phyloP scores from a whole-genome alignment of 495 filamentous ascomycete genomes.

The Xylaria flabelliformis region DNA sequence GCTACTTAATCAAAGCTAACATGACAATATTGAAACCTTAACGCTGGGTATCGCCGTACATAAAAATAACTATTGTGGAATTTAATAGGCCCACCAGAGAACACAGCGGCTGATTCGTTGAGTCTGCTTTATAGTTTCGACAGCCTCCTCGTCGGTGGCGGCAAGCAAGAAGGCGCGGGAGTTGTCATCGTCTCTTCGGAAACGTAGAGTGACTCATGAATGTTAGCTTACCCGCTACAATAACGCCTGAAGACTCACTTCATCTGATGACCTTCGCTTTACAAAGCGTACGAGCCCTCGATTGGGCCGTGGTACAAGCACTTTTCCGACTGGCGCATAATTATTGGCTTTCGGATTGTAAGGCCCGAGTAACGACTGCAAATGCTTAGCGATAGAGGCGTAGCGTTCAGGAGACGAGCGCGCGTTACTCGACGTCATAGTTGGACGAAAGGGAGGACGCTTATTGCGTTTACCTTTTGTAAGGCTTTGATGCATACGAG shows the following conservation, averaged over 20 bases:
- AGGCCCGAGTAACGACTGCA: not conserved
- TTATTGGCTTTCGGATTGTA: not conserved
- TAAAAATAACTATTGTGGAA: not conserved
- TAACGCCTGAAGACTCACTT: not conserved
- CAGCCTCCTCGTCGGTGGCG: not conserved
- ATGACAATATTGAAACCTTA: not conserved
- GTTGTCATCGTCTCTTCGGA: no score
- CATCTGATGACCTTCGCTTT: no score
- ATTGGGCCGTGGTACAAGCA: not conserved
- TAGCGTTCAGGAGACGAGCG: not conserved
- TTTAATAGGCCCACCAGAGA: not conserved
- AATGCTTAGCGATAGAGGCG: not conserved
- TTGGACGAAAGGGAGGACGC: not conserved
- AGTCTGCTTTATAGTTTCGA: not conserved
- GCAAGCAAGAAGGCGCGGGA: not conserved
- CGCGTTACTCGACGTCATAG: not conserved
- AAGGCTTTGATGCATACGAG: not conserved
- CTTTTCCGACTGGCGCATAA: not conserved
- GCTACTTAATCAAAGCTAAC: slow-evolving; percentile 5
- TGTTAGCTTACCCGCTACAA: not conserved
- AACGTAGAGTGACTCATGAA: not conserved
- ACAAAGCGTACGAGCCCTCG: not conserved
- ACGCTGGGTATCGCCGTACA: slow-evolving; percentile 19
- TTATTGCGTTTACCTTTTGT: not conserved
- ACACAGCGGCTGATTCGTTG: not conserved